Evolutionary conservation across 2,329 filamentous ascomycete species (phyloP).

Genomic region (Zopfia rhizophila): DNA sequence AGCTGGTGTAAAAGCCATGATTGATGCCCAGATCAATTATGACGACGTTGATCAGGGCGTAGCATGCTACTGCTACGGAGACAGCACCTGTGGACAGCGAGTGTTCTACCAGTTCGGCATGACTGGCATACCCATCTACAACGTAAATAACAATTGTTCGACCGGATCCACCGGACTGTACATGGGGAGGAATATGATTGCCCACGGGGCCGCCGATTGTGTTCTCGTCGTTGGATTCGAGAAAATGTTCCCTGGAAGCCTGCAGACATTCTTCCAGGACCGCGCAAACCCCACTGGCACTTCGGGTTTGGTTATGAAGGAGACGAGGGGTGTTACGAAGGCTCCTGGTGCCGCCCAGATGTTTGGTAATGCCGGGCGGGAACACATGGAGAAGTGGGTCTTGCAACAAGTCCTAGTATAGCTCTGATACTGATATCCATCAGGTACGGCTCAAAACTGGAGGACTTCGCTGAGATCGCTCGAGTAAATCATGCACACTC

Average conservation of each 20-base stretch:
- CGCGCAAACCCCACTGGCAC: conserved; percentile 81
- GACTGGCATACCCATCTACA: conserved; percentile 95
- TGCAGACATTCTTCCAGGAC: conserved; percentile 87
- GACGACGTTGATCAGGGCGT: conserved; percentile 95
- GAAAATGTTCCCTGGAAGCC: conserved; percentile 95
- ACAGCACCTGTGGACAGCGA: conserved; percentile 92
- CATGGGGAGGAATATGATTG: conserved; percentile 83
- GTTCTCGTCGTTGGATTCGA: conserved; percentile 94
- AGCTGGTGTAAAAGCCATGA: conserved; percentile 86
- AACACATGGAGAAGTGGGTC: conserved; percentile 93
- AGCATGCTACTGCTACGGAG: conserved; percentile 98
- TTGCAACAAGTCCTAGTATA: not conserved
- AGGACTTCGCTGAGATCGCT: conserved; percentile 95
- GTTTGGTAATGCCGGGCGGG: conserved; percentile 92
- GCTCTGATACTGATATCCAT: conserved; percentile 24
- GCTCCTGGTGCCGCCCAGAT: conserved; percentile 89
- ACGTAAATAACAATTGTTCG: conserved; percentile 98
- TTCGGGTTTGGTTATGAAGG: conserved; percentile 79
- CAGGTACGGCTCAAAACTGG: conserved; percentile 81
- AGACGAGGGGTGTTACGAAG: conserved; percentile 82
- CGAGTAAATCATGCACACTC: conserved; percentile 94
- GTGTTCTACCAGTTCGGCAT: conserved; percentile 99
- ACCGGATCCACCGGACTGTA: conserved; percentile 92
- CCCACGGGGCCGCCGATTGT: conserved; percentile 84
- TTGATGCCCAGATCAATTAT: conserved; percentile 89